Evolutionary conservation across 306 rosid species (phyloP), one percentile per base, ranked within the genome.

Genomic region (Gastrolobium villosum): DNA sequence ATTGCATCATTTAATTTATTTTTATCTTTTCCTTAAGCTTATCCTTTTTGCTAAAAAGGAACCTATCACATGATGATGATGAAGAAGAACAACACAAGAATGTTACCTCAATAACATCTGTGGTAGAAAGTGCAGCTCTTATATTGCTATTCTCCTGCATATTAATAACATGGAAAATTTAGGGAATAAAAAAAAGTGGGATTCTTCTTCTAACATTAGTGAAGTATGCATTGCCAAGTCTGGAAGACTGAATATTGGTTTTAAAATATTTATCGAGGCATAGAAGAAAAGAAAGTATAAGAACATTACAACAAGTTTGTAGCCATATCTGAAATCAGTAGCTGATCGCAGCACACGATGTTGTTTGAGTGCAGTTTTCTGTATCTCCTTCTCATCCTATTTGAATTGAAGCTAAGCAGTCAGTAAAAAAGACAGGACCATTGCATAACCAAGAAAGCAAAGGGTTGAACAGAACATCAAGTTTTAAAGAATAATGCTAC

Each of bases 301-400:
- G 76, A 83, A 35, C 77, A 85, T 88, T 95, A 93, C 99, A 39
- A 95, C 85, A 77, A 95, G 79, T 81, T 95, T 95, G 93, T 95
- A 95, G 91, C 99, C 99, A 63, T 95, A 95, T 95, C 97, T 89
- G 88, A 95, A 93, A 6, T 91, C 90, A 39, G 92, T 89, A 65
- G 96, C 97, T 26, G 86, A 31, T 34, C 87, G 92, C 87, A 95
- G 81, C 1, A 85, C 88, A 7, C 88, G 86, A 50, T 82, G 68
- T 88, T 93, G 98, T 89, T 91, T 93, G 66, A 93, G 75, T 43
- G 99, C 99, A 3, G 97, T 82, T 87, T 93, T 87, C 85, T 95
- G 96, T 83, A 95, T 87, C 83, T 91, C 96, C 85, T 95, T 91
- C 86, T 95, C 99, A 68, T 95, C 99, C 99, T 95, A 83, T 81